Base-by-base conservation (phyloP, 2,329 filamentous ascomycete genomes). In the Dothistroma septosporum region DNA sequence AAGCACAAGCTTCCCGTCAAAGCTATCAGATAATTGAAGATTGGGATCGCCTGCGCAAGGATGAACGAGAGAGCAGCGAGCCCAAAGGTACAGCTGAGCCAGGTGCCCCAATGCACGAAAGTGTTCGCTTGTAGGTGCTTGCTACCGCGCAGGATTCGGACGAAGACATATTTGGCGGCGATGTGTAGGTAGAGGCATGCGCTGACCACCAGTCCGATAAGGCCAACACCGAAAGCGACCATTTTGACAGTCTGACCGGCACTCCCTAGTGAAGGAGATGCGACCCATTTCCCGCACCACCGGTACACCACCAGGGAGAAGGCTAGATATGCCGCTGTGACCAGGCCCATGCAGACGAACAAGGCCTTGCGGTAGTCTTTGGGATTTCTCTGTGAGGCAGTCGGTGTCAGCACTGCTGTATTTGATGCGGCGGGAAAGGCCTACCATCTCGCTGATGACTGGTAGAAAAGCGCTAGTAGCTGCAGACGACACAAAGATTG, bases 401-500 rank as follows among this genome's bases (percentile, higher is more conserved):
- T 19, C n/a, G 16, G 21, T 19, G 33, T 61, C 37, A 61, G 59
- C 31, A 41, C 10, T n/a, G 14, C 14, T 44, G 14, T 19, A n/a
- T 19, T 44, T 44, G 41, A 8, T 16, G n/a, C 41, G 41, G 4
- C 16, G n/a, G 14, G n/a, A 8, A 33, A 24, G 11, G 35, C 24
- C 31, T 32, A 35, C 50, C 85, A 88, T 88, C 74, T 88, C 86
- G 0, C 82, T 83, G 57, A 88, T 87, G 60, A 88, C 83, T 4
- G 85, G 84, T 1, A 88, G 74, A 68, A 87, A 88, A 1, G 83
- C 83, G 0, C 80, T 82, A 0, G 84, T 86, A 19, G 82, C 68
- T 0, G 84, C 82, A 7, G 79, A 80, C 1, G 83, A 84, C 59
- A 83, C 80, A 73, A 87, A 85, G 63, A 88, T 86, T 1, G 82